Conservation (phyloP, 2,329 filamentous ascomycete species). For the Colletotrichum lini region DNA sequence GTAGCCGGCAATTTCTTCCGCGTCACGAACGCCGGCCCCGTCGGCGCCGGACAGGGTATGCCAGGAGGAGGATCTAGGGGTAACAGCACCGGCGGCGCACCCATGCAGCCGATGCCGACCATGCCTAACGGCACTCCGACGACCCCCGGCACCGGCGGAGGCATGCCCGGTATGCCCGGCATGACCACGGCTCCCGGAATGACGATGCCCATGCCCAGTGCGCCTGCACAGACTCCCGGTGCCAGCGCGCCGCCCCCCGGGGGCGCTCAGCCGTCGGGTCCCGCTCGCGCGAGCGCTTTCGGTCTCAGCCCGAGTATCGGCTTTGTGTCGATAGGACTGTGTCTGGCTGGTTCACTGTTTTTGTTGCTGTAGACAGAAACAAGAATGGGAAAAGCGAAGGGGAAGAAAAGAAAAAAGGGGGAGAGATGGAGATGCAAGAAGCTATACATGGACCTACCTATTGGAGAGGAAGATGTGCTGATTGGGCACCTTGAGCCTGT, state of each 20-base stretch:
- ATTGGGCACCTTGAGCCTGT: not conserved
- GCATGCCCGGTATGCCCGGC: conserved; percentile 28
- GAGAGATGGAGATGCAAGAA: too few species aligned
- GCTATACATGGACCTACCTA: not conserved
- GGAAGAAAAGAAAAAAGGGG: too few species aligned
- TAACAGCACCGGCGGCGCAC: conserved; percentile 22
- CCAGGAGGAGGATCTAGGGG: conserved; percentile 17
- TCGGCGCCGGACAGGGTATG: conserved; percentile 35
- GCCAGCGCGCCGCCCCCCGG: conserved; percentile 22
- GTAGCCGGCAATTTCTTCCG: conserved; percentile 57
- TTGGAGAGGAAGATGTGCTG: not conserved
- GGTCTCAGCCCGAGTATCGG: conserved; percentile 2
- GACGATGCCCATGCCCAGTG: conserved; percentile 33
- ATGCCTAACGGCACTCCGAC: conserved; percentile 17
- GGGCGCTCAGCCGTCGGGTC: conserved; percentile 30
- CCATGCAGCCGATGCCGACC: conserved; percentile 15
- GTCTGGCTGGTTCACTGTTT: conserved; percentile 23
- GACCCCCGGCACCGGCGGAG: conserved; percentile 19
- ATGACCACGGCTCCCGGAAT: conserved; percentile 21
- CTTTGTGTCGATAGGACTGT: conserved; percentile 20
- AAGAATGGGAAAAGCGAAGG: too few species aligned
- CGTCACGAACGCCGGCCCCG: conserved; percentile 53
- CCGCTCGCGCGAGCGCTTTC: conserved; percentile 19
- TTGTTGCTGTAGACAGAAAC: conserved; percentile 19
- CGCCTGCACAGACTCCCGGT: conserved; percentile 2